Percentiles rank a stretch among this genome's conserved stretches.
phyloP scores from a whole-genome alignment of 495 filamentous ascomycete genomes.

The Tuber microsphaerosporum region DNA sequence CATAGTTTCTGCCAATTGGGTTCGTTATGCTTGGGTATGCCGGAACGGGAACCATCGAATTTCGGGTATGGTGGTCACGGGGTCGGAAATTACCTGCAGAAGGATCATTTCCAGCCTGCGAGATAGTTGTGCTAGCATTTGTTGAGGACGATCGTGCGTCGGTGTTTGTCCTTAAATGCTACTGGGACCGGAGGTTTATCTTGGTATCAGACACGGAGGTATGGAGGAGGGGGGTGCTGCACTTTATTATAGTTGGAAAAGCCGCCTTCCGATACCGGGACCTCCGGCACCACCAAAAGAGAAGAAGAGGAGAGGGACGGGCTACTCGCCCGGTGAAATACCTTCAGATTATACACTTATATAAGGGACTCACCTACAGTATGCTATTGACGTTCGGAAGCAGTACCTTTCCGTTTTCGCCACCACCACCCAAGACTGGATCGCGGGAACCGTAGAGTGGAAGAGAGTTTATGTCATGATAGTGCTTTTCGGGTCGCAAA shows the following conservation, averaged over 20 bases:
- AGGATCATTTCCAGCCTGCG: neutral
- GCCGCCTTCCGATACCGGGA: neutral
- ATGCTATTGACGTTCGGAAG: neutral
- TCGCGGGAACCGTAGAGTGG: neutral
- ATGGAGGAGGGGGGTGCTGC: neutral
- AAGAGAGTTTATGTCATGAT: neutral
- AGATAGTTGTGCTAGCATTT: neutral
- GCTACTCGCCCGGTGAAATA: neutral
- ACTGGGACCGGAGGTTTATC: neutral
- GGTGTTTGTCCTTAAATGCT: neutral
- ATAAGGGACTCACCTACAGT: neutral
- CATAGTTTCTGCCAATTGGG: neutral
- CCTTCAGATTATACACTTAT: neutral
- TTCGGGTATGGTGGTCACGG: neutral
- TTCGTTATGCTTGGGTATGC: neutral
- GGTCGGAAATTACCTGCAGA: neutral
- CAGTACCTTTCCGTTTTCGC: neutral
- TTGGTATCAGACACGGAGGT: neutral
- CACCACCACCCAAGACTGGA: neutral
- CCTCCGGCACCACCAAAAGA: neutral
- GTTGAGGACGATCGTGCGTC: neutral
- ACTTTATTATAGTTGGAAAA: neutral
- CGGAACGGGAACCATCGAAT: neutral
- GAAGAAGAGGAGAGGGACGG: neutral
- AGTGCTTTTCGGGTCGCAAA: neutral